Evolutionary conservation across 371 early-diverging fungal genomes (phyloP).

Genomic region (Apophysomyces sp.): DNA sequence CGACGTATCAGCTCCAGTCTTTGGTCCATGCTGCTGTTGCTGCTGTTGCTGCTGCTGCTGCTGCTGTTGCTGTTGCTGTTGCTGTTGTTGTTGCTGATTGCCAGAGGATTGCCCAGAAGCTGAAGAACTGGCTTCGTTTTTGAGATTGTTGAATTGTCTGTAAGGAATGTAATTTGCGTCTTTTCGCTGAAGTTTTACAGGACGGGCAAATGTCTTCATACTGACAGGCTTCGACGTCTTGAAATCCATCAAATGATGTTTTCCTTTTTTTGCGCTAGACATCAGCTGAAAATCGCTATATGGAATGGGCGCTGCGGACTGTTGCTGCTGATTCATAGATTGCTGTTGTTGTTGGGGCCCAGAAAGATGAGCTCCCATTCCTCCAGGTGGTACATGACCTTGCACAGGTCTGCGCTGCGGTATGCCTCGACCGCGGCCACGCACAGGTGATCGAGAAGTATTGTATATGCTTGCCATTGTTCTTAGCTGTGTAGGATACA

Average conservation of each 20-base stretch:
- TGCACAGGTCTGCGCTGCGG: constrained; percentile 7
- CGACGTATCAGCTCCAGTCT: constrained; percentile 72
- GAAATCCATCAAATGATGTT: constrained; percentile 71
- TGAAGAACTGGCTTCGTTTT: constrained; percentile 13
- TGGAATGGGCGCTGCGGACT: constrained; percentile 9
- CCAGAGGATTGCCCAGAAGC: constrained; percentile 11
- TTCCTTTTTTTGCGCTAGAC: constrained; percentile 47
- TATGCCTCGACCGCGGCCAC: constrained; percentile 8
- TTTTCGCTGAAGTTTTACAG: constrained; percentile 71
- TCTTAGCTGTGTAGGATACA: too few relatives aligned
- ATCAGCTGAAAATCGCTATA: constrained; percentile 63
- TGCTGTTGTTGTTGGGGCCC: constrained; percentile 8
- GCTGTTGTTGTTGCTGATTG: constrained; percentile 9
- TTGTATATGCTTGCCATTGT: constrained; percentile 12
- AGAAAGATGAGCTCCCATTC: constrained; percentile 9
- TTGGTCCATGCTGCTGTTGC: constrained; percentile 24
- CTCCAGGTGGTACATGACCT: constrained; percentile 11
- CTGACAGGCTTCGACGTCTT: constrained; percentile 54
- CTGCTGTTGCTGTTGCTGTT: background rate
- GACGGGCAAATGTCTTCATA: constrained; percentile 56
- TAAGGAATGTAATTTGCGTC: constrained; percentile 29
- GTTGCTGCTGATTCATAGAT: constrained; percentile 6
- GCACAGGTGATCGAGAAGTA: constrained; percentile 17
- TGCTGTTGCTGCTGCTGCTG: background rate
- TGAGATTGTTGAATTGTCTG: constrained; percentile 29